phyloP scores from a whole-genome alignment of 768 basidiomycete species.

The Suillus brevipes region DNA sequence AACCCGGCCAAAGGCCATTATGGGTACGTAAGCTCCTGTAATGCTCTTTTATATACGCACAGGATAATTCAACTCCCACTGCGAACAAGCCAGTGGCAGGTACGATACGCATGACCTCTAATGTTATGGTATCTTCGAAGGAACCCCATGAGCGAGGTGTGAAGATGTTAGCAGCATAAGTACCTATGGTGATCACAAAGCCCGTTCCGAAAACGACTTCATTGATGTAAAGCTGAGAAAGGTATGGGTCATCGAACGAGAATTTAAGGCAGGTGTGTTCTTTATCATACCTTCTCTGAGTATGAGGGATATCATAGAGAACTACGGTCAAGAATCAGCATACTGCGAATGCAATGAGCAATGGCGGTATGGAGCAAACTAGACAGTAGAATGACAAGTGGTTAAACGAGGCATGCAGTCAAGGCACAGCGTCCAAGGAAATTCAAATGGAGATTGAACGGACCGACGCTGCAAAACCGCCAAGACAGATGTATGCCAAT shows the following conservation, averaged over 20 bases:
- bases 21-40: too few relatives aligned
- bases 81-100: conserved; percentile 92
- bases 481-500: conserved; percentile 64
- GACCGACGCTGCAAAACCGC: conserved; percentile 53
- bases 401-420: too few relatives aligned
- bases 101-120: too few relatives aligned
- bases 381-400: too few relatives aligned
- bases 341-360: background rate
- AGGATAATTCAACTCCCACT: conserved; percentile 90
- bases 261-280: too few relatives aligned
- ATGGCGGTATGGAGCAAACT: too few relatives aligned
- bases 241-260: background rate
- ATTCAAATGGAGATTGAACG: conserved; percentile 12
- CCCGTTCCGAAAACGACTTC: conserved; percentile 91
- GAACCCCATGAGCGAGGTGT: conserved; percentile 74
- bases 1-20: too few relatives aligned
- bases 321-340: too few relatives aligned
- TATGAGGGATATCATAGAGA: too few relatives aligned
- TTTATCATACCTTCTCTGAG: too few relatives aligned
- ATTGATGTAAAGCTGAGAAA: conserved; percentile 75
- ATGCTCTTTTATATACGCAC: conserved; percentile 79
- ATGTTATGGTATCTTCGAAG: conserved; percentile 60
- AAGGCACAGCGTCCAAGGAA: too few relatives aligned
- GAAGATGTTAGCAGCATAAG: conserved; percentile 68
- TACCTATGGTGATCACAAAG: conserved; percentile 62